These are phyloP conservation scores for Alnus glutinosa DNA, from an alignment of 306 rosid genomes.

Conservation along the genomic window DNA sequence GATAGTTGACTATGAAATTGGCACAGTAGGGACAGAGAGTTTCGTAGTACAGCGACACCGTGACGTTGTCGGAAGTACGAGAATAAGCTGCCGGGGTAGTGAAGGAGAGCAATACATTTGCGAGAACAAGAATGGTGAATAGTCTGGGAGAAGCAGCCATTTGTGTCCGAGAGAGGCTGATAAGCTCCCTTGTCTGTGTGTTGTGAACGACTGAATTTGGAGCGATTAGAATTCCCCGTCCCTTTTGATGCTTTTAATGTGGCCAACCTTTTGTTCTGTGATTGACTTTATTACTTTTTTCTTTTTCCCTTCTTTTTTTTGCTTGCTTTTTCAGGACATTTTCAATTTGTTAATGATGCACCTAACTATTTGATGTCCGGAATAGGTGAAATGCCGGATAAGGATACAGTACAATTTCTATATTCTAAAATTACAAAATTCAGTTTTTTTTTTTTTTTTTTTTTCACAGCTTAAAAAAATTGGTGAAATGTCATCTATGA, in stretches of 20 bases:
- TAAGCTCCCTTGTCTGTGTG: not conserved
- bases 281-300: not conserved
- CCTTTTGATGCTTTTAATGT: too few relatives aligned
- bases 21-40: conserved; percentile 83
- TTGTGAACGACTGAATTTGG: not conserved
- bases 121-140: not conserved
- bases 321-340: too few relatives aligned
- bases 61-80: conserved; percentile 39
- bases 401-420: too few relatives aligned
- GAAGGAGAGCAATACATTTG: not conserved
- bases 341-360: too few relatives aligned
- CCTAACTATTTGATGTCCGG: too few relatives aligned
- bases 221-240: too few relatives aligned
- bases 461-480: too few relatives aligned
- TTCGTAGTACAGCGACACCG: conserved; percentile 74
- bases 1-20: conserved; percentile 71
- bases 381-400: too few relatives aligned
- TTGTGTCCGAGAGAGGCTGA: not conserved
- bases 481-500: too few relatives aligned
- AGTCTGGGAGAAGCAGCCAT: conserved; percentile 4
- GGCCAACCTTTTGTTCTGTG: not conserved
- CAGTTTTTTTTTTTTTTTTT: too few relatives aligned
- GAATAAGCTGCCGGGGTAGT: conserved; percentile 5
- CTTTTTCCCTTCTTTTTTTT: too few relatives aligned
- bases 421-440: too few relatives aligned